Base-by-base conservation (phyloP, 331 rosid species). In the Spiraea crenata region DNA sequence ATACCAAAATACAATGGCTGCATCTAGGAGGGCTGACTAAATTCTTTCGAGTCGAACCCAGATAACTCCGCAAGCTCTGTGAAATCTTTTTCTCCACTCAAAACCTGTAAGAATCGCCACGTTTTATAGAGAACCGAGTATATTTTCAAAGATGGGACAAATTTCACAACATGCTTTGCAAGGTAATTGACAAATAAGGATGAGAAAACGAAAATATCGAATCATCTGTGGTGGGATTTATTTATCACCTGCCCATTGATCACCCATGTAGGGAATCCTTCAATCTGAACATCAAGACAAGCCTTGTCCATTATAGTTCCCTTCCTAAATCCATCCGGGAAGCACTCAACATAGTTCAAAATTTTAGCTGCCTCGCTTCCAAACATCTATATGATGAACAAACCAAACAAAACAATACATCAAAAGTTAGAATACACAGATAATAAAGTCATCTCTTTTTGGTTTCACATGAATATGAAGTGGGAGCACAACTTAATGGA, bases 211-310 rank as follows among this genome's bases (percentile, higher is more conserved):
- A 51, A 9, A 11, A 13, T 4, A 25, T 20, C 4, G 37, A 17
- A 19, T 15, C 10, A 69, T 39, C 14, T 39, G 5, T 25, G 74
- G 62, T 3, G 34, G 38, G 59, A 57, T 75, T 76, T 16, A 80
- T 74, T 76, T 16, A 80, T 74, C 77, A 91, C 99, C 95, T 89
- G 76, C n/a, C 92, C 97, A 57, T 89, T 89, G 15, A 91, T 91
- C 75, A 82, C 76, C 97, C 97, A 89, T 1, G 89, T 84, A 9
- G 99, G 99, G 63, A 93, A 93, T 79, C 99, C 99, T 76, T 89
- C 95, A 61, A 93, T 79, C 72, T 77, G 73, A 65, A 78, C 90
- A 5, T 82, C 95, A 71, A 79, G 2, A 69, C 99, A 93, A 65
- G 85, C 85, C 76, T 83, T 86, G 20, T 52, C 82, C 85, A 93